Base-by-base conservation (phyloP, 306 rosid species). In the Morella rubra region DNA sequence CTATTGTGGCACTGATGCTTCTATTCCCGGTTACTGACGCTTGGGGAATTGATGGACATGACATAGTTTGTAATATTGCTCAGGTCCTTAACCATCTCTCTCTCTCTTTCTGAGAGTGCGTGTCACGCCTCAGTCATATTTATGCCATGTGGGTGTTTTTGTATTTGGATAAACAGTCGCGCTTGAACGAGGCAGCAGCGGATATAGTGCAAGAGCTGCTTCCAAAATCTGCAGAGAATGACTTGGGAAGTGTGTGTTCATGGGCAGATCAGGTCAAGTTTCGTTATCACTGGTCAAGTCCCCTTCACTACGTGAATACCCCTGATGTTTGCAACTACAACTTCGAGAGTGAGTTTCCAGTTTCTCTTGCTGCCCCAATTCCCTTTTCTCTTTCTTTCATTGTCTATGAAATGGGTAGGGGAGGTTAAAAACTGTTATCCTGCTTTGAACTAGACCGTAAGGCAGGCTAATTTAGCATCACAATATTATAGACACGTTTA, bases 1-100 rank as follows among this genome's bases (percentile, higher is more conserved):
- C 10, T 45, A 10, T 45, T 69, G 18, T 84, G 9, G 73, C 70
- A 5, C 54, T 84, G 56, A 7, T 88, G 73, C 82, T 91, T 73
- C 75, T 87, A 32, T 73, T 87, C 75, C 92, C 90, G 60, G 78
- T 67, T 0, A 69, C 59, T 44, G 83, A 72, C 60, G 96, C 89
- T 0, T 93, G 97, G 98, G 93, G 98, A 51, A 73, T 68, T 1
- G 93, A 90, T 13, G 98, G 98, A 5, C 98, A 93, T 73, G 49
- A 76, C 73, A 75, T 85, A 40, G 45, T 86, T 62, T 93, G 98
- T 54, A 86, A 74, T 79, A 87, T 93, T 65, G 98, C 97, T 62
- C 98, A 90, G 91, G 97, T 87, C 44, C 27, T 51, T 71, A 49
- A 8, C 45, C 22, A 37, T 24, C 18, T 32, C 22, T 18, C 7